phyloP scores from a whole-genome alignment of 495 filamentous ascomycete genomes.

The Trichoderma gamsii region DNA sequence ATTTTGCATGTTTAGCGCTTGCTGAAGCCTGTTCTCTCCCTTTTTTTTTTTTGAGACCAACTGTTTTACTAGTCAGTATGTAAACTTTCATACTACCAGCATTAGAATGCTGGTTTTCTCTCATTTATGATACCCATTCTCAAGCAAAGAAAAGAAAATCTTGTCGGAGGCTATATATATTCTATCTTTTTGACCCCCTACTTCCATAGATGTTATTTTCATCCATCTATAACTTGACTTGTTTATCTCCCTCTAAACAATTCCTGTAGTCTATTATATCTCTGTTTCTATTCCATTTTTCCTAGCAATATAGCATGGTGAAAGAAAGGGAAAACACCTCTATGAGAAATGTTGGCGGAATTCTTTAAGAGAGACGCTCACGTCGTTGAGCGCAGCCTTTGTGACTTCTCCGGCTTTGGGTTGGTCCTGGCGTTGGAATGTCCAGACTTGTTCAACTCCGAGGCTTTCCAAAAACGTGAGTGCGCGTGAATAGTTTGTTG shows the following conservation, averaged over 20 bases:
- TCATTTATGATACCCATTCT: constrained; percentile 14
- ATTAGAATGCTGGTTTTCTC: not conserved
- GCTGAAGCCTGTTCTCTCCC: constrained; percentile 4
- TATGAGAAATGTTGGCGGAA: constrained; percentile 1
- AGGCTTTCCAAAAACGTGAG: constrained; percentile 50
- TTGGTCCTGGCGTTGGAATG: constrained; percentile 26
- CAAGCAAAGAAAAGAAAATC: constrained; percentile 1
- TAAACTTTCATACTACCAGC: not conserved
- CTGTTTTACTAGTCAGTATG: not conserved
- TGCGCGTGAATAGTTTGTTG: constrained; percentile 45
- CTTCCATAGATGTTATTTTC: not conserved
- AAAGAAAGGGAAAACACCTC: not conserved
- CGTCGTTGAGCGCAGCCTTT: not conserved
- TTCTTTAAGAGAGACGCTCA: not conserved
- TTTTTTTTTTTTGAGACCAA: not conserved
- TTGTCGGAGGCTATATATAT: not conserved
- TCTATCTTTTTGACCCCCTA: not conserved
- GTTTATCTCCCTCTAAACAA: not conserved
- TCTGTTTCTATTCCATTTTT: not conserved
- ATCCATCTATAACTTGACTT: not conserved
- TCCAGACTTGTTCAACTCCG: constrained; percentile 44
- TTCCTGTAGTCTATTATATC: not conserved
- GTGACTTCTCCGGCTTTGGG: not conserved
- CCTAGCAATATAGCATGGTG: not conserved
- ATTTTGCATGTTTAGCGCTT: not conserved